A percentile compares a stretch with the other conserved stretches of the same genome.
phyloP scores from a whole-genome alignment of 1,139 yeast species.

The Hyphopichia fennica region DNA sequence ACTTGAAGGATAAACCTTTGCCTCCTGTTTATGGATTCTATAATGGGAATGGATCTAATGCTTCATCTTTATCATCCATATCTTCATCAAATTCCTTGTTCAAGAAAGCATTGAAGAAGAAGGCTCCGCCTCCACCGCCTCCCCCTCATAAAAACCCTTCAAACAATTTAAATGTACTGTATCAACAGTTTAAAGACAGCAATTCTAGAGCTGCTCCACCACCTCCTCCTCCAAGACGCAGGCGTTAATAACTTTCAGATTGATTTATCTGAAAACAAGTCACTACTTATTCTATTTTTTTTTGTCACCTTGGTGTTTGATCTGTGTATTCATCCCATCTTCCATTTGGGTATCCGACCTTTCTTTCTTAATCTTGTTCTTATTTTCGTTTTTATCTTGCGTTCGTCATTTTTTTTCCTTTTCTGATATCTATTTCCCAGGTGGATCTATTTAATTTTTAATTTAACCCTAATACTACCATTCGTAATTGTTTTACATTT shows the following conservation, averaged over 20 bases:
- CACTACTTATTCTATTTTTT: no score
- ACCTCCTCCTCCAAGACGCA: conserved; percentile 20
- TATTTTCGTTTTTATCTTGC: no score
- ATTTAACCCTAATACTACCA: no score
- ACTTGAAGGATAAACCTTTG: conserved; percentile 19
- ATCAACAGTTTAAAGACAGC: neutral
- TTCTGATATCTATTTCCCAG: neutral
- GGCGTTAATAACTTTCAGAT: conserved; percentile 10
- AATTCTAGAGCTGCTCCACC: conserved; percentile 13
- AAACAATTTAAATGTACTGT: neutral
- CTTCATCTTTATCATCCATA: conserved; percentile 18
- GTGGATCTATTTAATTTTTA: neutral
- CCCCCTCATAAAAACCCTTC: conserved; percentile 4
- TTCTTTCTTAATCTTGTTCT: no score
- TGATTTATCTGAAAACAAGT: no score
- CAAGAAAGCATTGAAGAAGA: conserved; percentile 32
- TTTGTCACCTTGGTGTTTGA: no score
- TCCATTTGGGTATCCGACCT: no score
- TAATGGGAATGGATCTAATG: conserved; percentile 5
- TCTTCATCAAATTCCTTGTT: conserved; percentile 16
- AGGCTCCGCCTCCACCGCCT: conserved; percentile 47
- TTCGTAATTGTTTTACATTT: neutral
- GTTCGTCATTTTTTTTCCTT: neutral
- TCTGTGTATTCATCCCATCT: no score
- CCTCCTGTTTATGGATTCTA: conserved; percentile 6